Percentiles rank a stretch among this genome's conserved stretches.
phyloP scores from a whole-genome alignment of 139 green algal species.

The Chlorella sp. region DNA sequence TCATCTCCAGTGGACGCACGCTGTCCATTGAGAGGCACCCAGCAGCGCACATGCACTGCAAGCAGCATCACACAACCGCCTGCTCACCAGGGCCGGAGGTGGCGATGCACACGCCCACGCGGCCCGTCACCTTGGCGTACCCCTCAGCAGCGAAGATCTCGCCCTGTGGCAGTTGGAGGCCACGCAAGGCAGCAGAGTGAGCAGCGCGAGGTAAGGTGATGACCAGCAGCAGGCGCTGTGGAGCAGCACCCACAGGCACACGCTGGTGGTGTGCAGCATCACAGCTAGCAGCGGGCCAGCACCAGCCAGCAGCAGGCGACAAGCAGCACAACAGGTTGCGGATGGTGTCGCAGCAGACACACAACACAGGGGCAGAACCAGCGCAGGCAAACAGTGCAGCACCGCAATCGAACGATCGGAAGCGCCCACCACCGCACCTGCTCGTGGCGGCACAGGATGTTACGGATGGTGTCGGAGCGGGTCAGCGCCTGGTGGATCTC shows the following conservation, averaged over 20 bases:
- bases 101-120: slow-evolving; percentile 99
- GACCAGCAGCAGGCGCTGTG: neutral
- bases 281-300: no score
- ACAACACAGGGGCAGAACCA: no score
- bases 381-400: neutral
- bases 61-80: no score
- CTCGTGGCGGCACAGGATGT: slow-evolving; percentile 99
- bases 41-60: no score
- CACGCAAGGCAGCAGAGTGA: neutral
- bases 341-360: no score
- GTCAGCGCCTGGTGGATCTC: slow-evolving; percentile 99
- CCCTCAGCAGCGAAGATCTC: slow-evolving; percentile 99
- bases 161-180: slow-evolving; percentile 70
- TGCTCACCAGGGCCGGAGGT: slow-evolving; percentile 88
- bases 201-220: no score
- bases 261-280: no score
- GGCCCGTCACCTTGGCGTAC: slow-evolving; percentile 95
- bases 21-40: no score
- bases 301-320: no score
- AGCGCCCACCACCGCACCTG: slow-evolving; percentile 69
- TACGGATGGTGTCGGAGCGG: slow-evolving; percentile 84
- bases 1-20: no score
- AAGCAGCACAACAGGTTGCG: no score
- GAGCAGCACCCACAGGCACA: neutral
- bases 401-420: no score